A percentile compares a stretch with the other conserved stretches of the same genome.
phyloP scores from a whole-genome alignment of 352 stramenopile genomes.

The Pythium coloratum region DNA sequence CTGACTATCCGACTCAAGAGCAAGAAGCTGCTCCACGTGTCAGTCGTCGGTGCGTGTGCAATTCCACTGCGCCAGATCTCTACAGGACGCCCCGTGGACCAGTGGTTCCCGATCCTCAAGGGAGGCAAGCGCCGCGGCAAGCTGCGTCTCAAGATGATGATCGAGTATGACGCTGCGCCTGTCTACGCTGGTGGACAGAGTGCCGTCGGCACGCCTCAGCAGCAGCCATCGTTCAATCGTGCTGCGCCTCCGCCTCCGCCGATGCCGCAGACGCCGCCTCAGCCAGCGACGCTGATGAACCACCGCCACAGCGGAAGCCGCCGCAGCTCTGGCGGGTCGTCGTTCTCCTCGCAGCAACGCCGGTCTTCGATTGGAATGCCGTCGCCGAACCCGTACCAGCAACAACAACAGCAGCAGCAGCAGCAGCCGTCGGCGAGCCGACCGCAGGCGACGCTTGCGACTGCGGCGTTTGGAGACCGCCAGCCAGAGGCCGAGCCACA shows the following conservation, averaged over 20 bases:
- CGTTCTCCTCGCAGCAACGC: constrained; percentile 7
- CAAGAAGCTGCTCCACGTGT: constrained; percentile 60
- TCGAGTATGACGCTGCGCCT: constrained; percentile 16
- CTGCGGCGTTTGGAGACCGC: neutral
- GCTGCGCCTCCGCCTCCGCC: neutral
- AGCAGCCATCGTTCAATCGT: neutral
- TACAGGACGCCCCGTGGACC: constrained; percentile 40
- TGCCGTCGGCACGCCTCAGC: constrained; percentile 4
- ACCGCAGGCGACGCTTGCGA: constrained; percentile 6
- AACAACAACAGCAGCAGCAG: neutral
- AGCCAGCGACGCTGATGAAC: constrained; percentile 1
- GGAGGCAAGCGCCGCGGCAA: constrained; percentile 50
- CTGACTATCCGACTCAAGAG: constrained; percentile 68
- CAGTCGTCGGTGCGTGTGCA: constrained; percentile 49
- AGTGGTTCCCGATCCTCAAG: constrained; percentile 56
- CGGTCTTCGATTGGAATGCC: constrained; percentile 12
- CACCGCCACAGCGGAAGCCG: constrained; percentile 6
- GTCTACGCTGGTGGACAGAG: neutral
- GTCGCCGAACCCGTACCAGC: constrained; percentile 7
- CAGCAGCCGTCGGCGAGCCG: neutral
- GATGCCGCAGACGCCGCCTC: neutral
- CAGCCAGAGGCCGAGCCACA: constrained; percentile 27
- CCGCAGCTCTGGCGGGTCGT: constrained; percentile 11
- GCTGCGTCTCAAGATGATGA: constrained; percentile 43
- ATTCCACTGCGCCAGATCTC: constrained; percentile 53